Evolutionary conservation across 192 early-diverging fungal genomes (phyloP).

Genomic region (Phycomyces blakesleeanus): DNA sequence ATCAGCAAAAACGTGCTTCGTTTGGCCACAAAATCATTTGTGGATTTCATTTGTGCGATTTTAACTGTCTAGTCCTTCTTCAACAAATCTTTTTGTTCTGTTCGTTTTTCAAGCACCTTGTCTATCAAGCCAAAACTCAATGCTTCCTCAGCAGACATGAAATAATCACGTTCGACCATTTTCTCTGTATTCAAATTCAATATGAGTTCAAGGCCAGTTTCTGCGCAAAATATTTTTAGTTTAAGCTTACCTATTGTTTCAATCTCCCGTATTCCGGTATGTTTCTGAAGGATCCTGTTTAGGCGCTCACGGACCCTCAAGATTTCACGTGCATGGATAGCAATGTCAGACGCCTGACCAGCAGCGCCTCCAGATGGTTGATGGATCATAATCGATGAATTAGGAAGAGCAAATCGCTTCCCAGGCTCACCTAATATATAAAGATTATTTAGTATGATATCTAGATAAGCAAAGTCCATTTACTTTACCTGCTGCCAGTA

Average conservation of each 20-base stretch:
- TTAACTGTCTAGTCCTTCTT: neutral
- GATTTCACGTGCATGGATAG: slow-evolving; percentile 95
- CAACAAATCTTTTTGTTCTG: slow-evolving; percentile 9
- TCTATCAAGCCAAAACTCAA: slow-evolving; percentile 91
- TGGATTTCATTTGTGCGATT: neutral
- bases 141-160: slow-evolving; percentile 89
- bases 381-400: slow-evolving; percentile 95
- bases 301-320: slow-evolving; percentile 77
- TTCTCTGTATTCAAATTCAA: slow-evolving; percentile 51
- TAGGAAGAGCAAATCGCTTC: slow-evolving; percentile 80
- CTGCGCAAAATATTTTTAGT: no score
- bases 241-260: slow-evolving; percentile 67
- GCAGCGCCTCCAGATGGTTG: slow-evolving; percentile 94
- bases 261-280: slow-evolving; percentile 76
- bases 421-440: slow-evolving; percentile 66
- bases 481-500: slow-evolving; percentile 72
- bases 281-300: slow-evolving; percentile 83
- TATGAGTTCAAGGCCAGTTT: neutral
- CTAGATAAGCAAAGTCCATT: neutral
- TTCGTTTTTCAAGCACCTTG: slow-evolving; percentile 73
- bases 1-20: neutral
- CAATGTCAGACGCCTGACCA: slow-evolving; percentile 95
- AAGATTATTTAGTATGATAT: neutral
- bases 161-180: slow-evolving; percentile 92
- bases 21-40: neutral